A percentile compares a stretch with the other conserved stretches of the same genome.
phyloP scores from a whole-genome alignment of 2,329 filamentous ascomycete species.

The Colletotrichum tamarilloi region DNA sequence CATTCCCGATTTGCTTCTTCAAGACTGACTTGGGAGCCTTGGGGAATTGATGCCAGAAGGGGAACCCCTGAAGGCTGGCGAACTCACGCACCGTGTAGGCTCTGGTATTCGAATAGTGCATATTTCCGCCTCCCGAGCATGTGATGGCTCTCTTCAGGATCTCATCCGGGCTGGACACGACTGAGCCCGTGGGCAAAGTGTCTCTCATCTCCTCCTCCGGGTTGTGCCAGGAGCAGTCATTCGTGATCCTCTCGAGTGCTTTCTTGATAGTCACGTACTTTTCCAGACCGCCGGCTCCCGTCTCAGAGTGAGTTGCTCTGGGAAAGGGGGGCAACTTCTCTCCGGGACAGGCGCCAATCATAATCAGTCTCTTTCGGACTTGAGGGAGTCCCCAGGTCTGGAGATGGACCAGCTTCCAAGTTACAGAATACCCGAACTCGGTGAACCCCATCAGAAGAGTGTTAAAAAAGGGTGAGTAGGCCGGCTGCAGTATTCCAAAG shows the following conservation, averaged over 20 bases:
- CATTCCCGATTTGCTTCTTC: constrained; percentile 80
- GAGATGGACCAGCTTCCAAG: constrained; percentile 72
- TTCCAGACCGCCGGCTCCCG: constrained; percentile 45
- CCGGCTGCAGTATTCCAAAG: constrained; percentile 67
- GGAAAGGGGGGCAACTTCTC: constrained; percentile 77
- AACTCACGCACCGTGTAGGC: constrained; percentile 75
- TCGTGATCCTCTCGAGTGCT: constrained; percentile 51
- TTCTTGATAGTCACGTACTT: constrained; percentile 57
- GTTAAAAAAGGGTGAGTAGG: constrained; percentile 67
- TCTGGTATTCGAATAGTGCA: constrained; percentile 73
- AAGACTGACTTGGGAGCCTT: constrained; percentile 46
- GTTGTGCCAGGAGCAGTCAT: constrained; percentile 50
- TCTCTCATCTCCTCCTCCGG: constrained; percentile 39
- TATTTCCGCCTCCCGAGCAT: constrained; percentile 69
- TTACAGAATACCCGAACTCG: constrained; percentile 72
- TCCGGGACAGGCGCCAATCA: constrained; percentile 73
- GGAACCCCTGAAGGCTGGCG: constrained; percentile 78
- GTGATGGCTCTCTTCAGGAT: constrained; percentile 71
- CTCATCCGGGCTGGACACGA: constrained; percentile 51
- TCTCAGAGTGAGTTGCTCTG: constrained; percentile 64
- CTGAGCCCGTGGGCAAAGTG: constrained; percentile 48
- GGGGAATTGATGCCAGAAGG: constrained; percentile 67
- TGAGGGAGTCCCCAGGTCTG: constrained; percentile 63
- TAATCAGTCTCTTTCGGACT: constrained; percentile 61
- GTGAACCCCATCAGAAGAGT: constrained; percentile 73